phyloP scores from a whole-genome alignment of 1,284 basidiomycete genomes.

The Tremellales sp. region DNA sequence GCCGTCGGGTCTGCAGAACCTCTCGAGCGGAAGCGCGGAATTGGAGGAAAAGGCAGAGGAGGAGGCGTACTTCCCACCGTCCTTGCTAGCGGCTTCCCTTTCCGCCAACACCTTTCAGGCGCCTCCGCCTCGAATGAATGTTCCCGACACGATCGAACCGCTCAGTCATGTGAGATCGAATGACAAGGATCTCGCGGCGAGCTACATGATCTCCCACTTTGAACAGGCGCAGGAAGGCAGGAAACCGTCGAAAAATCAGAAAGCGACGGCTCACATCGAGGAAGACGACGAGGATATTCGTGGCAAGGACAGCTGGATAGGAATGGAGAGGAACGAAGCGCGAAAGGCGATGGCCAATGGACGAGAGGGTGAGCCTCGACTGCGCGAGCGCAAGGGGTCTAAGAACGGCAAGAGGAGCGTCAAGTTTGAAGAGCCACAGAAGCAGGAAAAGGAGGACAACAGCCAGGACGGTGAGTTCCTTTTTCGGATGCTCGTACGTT shows the following conservation, averaged over 20 bases:
- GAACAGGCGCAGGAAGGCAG: background rate
- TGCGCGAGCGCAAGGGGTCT: conserved; percentile 8
- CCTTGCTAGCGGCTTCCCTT: conserved; percentile 36
- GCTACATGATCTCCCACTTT: conserved; percentile 2
- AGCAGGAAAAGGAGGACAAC: conserved; percentile 10
- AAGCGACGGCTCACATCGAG: background rate
- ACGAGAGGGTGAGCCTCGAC: conserved; percentile 2
- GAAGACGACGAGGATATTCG: conserved; percentile 17
- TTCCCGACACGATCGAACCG: conserved; percentile 18
- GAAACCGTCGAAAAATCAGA: background rate
- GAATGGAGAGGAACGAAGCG: conserved; percentile 27
- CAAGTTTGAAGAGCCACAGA: conserved; percentile 34
- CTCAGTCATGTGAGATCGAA: conserved; percentile 17
- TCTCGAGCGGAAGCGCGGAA: no score
- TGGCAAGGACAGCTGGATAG: conserved; percentile 42
- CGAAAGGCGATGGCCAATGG: conserved; percentile 7
- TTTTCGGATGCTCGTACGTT: background rate
- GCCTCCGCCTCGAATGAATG: conserved; percentile 17
- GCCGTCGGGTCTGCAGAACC: background rate
- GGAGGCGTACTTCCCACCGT: no score
- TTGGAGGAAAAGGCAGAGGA: no score
- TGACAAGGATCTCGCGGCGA: conserved; percentile 9
- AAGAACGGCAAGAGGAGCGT: conserved; percentile 25
- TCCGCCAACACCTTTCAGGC: conserved; percentile 36
- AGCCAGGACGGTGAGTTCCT: conserved; percentile 23